phyloP scores from a whole-genome alignment of 345 rosid genomes.

The Eucalyptus pumila region DNA sequence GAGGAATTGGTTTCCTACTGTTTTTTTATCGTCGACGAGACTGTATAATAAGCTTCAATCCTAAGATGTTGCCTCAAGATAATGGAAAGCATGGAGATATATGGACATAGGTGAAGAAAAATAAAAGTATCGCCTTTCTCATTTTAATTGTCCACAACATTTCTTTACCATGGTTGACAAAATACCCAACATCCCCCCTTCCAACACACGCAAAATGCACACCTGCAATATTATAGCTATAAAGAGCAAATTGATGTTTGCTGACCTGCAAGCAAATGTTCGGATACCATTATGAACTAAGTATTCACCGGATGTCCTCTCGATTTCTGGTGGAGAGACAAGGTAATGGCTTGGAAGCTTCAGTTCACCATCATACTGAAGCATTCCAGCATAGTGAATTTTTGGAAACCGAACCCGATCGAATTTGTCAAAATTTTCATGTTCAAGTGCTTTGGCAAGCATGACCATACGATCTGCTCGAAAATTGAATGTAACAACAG shows the following conservation, averaged over 20 bases:
- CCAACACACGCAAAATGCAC: not conserved
- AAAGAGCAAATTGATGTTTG: not conserved
- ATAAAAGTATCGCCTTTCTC: not conserved
- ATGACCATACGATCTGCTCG: slow-evolving; percentile 96
- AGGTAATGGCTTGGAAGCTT: slow-evolving; percentile 83
- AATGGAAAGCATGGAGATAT: not conserved
- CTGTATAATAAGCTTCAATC: not conserved
- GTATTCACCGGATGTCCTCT: slow-evolving; percentile 95
- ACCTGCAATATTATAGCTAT: not conserved
- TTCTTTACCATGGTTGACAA: not conserved
- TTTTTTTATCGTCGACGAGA: not conserved
- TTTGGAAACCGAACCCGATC: slow-evolving; percentile 85
- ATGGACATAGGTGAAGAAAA: not conserved
- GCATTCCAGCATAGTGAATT: slow-evolving; percentile 93
- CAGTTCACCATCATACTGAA: slow-evolving; percentile 94
- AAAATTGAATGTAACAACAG: slow-evolving; percentile 88
- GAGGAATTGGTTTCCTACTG: not conserved
- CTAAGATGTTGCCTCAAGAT: not conserved
- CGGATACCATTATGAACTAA: slow-evolving; percentile 63
- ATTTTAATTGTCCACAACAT: not conserved
- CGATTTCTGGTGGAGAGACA: slow-evolving; percentile 97
- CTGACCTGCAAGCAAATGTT: slow-evolving; percentile 95
- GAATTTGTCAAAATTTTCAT: slow-evolving; percentile 72
- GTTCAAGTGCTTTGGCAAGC: slow-evolving; percentile 92
- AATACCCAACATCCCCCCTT: not conserved